Percentiles rank a stretch among this genome's conserved stretches.
phyloP scores from a whole-genome alignment of 495 filamentous ascomycete genomes.

The Pyronema omphalodes region DNA sequence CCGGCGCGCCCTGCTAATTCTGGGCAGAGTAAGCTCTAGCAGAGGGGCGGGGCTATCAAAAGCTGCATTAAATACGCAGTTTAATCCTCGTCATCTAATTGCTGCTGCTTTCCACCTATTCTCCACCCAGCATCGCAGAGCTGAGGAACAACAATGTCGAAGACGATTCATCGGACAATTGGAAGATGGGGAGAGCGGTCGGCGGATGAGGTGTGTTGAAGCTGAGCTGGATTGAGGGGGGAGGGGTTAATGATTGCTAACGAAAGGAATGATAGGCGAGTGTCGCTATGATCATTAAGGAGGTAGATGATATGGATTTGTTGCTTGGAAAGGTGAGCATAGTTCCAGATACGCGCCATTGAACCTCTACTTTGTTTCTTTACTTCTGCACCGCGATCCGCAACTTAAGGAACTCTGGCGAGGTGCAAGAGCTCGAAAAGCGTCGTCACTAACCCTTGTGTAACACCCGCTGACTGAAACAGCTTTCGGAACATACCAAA shows the following conservation, averaged over 20 bases:
- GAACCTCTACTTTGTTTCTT: too few species aligned
- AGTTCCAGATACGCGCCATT: too few species aligned
- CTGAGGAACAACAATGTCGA: slow-evolving; percentile 12
- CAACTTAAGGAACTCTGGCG: neutral
- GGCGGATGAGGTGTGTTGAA: slow-evolving; percentile 16
- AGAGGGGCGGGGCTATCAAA: too few species aligned
- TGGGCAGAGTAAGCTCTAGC: too few species aligned
- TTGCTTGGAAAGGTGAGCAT: slow-evolving; percentile 13
- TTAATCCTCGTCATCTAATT: too few species aligned
- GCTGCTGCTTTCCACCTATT: too few species aligned
- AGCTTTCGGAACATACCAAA: slow-evolving; percentile 70
- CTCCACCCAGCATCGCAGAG: too few species aligned
- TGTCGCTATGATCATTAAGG: slow-evolving; percentile 22
- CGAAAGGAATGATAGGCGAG: slow-evolving; percentile 12
- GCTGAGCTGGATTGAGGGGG: neutral
- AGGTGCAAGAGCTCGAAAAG: too few species aligned
- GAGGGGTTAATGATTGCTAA: neutral
- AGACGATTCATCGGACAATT: slow-evolving; percentile 23
- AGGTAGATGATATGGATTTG: slow-evolving; percentile 18
- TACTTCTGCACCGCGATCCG: neutral
- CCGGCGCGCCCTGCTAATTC: too few species aligned
- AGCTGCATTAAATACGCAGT: too few species aligned
- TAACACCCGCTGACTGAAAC: slow-evolving; percentile 2
- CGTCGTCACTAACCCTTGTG: too few species aligned
- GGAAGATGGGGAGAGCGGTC: slow-evolving; percentile 17